phyloP scores from a whole-genome alignment of 2,329 filamentous ascomycete species.

The Fusarium odoratissimum region DNA sequence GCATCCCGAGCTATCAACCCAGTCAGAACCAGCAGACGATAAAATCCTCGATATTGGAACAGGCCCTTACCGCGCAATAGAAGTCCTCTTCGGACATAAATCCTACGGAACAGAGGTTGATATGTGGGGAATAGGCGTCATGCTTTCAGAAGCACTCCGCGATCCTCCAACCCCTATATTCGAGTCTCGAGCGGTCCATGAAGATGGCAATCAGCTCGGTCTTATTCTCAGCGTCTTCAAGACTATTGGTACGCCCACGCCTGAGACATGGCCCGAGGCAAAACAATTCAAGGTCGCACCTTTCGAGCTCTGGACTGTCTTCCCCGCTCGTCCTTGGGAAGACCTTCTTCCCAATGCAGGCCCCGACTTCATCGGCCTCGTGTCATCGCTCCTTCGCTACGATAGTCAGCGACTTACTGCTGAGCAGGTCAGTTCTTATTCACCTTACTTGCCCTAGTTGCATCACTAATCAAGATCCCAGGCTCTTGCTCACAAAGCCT shows the following conservation, averaged over 20 bases:
- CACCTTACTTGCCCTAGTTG: no score
- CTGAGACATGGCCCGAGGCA: conserved; percentile 86
- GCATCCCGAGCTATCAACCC: conserved; percentile 69
- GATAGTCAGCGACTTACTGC: conserved; percentile 78
- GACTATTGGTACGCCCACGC: conserved; percentile 86
- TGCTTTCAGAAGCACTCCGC: conserved; percentile 79
- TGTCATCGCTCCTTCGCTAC: conserved; percentile 76
- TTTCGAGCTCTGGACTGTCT: conserved; percentile 89
- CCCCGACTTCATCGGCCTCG: conserved; percentile 70
- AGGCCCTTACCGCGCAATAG: conserved; percentile 89
- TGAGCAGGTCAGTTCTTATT: conserved; percentile 49
- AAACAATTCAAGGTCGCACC: conserved; percentile 75
- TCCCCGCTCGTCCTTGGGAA: conserved; percentile 75
- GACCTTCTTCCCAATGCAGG: conserved; percentile 73
- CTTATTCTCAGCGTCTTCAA: conserved; percentile 93
- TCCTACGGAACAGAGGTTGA: conserved; percentile 80
- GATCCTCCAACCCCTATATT: conserved; percentile 75
- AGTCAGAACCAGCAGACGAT: conserved; percentile 71
- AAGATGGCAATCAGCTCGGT: conserved; percentile 91
- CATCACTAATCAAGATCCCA: conserved; percentile 19
- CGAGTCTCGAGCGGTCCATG: conserved; percentile 76
- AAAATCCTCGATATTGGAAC: conserved; percentile 97
- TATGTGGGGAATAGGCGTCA: conserved; percentile 88
- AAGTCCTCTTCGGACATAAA: conserved; percentile 86
- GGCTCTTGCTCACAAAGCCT: conserved; percentile 41